Conservation (phyloP, 768 basidiomycete species). For the Mycena haematopus region DNA sequence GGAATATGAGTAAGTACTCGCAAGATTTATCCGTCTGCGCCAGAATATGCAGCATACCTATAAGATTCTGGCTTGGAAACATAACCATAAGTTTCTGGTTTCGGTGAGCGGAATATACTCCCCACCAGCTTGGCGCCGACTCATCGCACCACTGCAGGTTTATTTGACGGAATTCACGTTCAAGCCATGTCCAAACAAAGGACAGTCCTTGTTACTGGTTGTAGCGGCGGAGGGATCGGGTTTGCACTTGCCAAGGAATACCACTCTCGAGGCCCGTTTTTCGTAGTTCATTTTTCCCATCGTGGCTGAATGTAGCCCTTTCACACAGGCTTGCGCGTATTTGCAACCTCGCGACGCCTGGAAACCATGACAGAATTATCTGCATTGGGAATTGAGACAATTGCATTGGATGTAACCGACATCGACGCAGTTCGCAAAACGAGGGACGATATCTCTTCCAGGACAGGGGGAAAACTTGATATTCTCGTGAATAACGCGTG, state of each 20-base stretch:
- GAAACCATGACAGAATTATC: conserved; percentile 29
- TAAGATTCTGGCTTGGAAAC: too few species aligned
- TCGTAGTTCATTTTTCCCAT: too few species aligned
- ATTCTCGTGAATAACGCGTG: conserved; percentile 8
- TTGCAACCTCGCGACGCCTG: conserved; percentile 34
- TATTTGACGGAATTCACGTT: not conserved
- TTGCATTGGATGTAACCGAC: conserved; percentile 35
- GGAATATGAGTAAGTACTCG: too few species aligned
- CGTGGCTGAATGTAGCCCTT: not conserved
- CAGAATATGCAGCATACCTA: too few species aligned
- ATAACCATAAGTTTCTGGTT: too few species aligned
- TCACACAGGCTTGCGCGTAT: conserved; percentile 9
- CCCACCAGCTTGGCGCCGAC: too few species aligned
- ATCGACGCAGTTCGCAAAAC: not conserved
- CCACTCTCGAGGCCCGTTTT: not conserved
- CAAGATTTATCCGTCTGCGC: too few species aligned
- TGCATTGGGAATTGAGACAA: conserved; percentile 26
- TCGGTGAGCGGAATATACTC: too few species aligned
- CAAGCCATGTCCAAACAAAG: not conserved
- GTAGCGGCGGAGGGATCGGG: conserved; percentile 2
- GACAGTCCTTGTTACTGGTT: conserved; percentile 3
- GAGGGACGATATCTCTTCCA: not conserved
- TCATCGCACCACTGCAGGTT: too few species aligned
- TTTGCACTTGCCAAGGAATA: conserved; percentile 1
- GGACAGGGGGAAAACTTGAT: conserved; percentile 7